Percentiles rank a stretch among this genome's conserved stretches.
These are phyloP conservation scores for Trametes coccinea DNA, from an alignment of 768 basidiomycete genomes.

Conservation along the genomic window DNA sequence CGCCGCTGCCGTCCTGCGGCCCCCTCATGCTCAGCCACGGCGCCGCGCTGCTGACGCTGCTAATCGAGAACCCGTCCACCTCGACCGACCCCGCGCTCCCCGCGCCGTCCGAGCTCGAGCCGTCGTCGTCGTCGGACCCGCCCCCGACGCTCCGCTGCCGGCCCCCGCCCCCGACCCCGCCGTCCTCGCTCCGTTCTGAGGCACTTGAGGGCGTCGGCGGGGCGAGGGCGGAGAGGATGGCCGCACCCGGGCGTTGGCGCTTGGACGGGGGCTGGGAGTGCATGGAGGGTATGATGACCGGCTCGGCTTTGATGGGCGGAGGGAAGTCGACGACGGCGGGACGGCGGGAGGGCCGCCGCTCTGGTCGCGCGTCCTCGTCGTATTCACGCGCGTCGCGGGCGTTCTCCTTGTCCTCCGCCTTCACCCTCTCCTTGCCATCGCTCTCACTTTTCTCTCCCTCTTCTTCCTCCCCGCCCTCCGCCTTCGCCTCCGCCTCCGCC, in stretches of 20 bases:
- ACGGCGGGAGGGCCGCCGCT: no score
- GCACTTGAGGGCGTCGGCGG: no score
- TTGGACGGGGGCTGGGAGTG: no score
- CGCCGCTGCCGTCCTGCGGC: constrained; percentile 1
- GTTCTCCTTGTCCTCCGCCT: not conserved
- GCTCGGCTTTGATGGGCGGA: no score
- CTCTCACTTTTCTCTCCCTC: not conserved
- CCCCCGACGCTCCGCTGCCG: no score
- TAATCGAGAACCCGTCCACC: not conserved
- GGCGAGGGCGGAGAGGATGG: no score
- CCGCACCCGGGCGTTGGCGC: no score
- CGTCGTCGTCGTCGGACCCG: no score
- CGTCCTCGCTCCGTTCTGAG: not conserved
- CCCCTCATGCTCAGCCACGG: constrained; percentile 12
- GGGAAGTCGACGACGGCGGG: no score
- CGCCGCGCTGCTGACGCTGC: not conserved
- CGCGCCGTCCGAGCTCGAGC: no score
- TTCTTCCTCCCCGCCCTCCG: no score
- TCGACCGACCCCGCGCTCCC: constrained; percentile 2
- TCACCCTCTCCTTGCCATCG: not conserved
- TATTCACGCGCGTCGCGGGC: not conserved
- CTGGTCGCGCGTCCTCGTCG: not conserved
- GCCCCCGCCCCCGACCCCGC: not conserved
- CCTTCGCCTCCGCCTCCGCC: not conserved
- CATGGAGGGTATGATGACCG: no score